Evolutionary conservation across 208 protist genomes (phyloP), one percentile per base, ranked within the genome.

Genomic region (Trypanosoma rangeli): DNA sequence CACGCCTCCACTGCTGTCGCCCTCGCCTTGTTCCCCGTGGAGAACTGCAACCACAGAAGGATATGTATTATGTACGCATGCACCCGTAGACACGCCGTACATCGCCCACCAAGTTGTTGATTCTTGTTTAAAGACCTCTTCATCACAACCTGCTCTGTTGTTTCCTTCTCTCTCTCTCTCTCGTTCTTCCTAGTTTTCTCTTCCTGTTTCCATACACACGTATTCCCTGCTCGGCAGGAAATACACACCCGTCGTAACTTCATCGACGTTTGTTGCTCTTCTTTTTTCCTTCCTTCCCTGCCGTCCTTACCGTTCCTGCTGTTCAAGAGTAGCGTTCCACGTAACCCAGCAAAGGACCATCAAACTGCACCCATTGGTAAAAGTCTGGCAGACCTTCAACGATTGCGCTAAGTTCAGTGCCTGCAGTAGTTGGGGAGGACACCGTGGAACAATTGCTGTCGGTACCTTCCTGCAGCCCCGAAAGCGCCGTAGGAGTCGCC

Each of bases 291-390:
- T 24, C 52, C 26, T 29, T 8, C n/a, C 31, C 22, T 29, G 5
- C 52, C 42, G 10, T 52, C 18, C 15, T 39, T 54, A 16, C 3
- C 50, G 26, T 33, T 49, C n/a, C 5, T 8, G 7, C 37, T 35
- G 10, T 7, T 70, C 37, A 76, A 16, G 35, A 62, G 66, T 92
- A 93, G 48, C 55, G 37, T 35, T 82, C 73, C 13, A 87, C 87
- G 54, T 92, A 85, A 24, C 76, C 76, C 18, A 79, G 65, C 44
- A 95, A 69, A 1, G 83, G 61, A 20, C 64, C 73, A 71, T 95
- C 90, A 73, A 92, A 91, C 75, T 93, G 90, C 28, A 84, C 84
- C 84, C 87, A 95, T 68, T 93, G 90, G 76, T 95, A 95, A 79
- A 93, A 95, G 61, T 95, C 90, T 28, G 92, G 74, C 31, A 95